Evolutionary conservation across 164 flowering plant species (phyloP).

Genomic region (Nymphaea colorata): DNA sequence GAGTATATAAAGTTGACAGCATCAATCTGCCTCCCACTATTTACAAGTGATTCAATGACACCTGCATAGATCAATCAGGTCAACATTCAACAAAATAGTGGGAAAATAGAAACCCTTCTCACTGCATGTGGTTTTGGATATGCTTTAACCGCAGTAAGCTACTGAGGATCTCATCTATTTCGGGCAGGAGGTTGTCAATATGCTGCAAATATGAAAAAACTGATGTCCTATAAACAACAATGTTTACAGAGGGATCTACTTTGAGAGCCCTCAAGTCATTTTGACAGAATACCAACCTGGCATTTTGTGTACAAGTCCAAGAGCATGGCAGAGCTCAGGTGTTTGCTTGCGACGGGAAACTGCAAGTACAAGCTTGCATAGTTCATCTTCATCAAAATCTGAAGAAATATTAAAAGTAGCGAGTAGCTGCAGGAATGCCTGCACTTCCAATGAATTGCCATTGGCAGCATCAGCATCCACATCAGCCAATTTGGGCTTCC

Average conservation of each 20-base stretch:
- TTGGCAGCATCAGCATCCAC: constrained; percentile 69
- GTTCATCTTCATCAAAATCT: constrained; percentile 57
- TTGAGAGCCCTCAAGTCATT: background rate
- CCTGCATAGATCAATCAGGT: constrained; percentile 28
- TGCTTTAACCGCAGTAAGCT: background rate
- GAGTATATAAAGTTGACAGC: constrained; percentile 90
- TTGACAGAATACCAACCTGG: constrained; percentile 46
- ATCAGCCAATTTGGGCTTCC: constrained; percentile 84
- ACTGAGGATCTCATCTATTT: background rate
- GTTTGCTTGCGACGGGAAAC: constrained; percentile 92
- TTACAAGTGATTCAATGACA: constrained; percentile 68
- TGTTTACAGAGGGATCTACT: background rate
- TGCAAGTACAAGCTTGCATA: constrained; percentile 65
- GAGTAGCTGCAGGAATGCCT: constrained; percentile 88
- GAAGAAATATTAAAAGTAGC: constrained; percentile 70
- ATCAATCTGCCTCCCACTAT: constrained; percentile 82
- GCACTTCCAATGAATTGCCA: constrained; percentile 96
- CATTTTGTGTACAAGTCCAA: constrained; percentile 71
- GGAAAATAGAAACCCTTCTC: background rate
- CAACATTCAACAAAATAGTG: background rate
- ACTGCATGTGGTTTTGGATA: background rate
- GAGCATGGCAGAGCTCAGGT: constrained; percentile 78
- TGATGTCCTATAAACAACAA: background rate
- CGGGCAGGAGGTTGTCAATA: background rate
- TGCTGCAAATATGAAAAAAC: background rate